These are phyloP conservation scores for Lentinula guzmanii DNA, from an alignment of 768 basidiomycete genomes.

Conservation along the genomic window DNA sequence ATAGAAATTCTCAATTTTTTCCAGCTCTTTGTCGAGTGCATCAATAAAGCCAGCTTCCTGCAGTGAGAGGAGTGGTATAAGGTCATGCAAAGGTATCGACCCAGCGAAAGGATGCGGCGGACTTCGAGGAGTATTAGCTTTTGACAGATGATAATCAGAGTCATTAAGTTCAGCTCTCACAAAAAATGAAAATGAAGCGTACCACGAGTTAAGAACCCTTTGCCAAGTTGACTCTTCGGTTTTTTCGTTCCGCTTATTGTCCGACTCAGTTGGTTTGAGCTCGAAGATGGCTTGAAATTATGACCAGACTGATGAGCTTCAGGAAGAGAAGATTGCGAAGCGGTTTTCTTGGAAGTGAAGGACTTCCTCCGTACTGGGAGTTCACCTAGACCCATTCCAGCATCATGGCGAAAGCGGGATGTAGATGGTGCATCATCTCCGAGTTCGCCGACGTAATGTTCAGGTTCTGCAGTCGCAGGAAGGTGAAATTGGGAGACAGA, in stretches of 20 bases:
- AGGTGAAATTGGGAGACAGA: constrained; percentile 14
- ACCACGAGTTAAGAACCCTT: constrained; percentile 1
- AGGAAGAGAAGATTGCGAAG: background rate
- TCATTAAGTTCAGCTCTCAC: background rate
- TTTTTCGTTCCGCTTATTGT: background rate
- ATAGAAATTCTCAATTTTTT: constrained; percentile 86
- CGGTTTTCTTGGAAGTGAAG: background rate
- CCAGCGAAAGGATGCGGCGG: constrained; percentile 21
- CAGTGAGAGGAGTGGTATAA: constrained; percentile 52
- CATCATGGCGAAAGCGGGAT: background rate
- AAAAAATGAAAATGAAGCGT: background rate
- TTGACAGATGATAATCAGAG: background rate
- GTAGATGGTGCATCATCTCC: background rate
- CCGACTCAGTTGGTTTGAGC: background rate
- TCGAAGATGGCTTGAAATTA: background rate
- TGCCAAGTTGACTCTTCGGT: background rate
- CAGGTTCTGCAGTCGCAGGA: background rate
- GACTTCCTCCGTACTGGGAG: background rate
- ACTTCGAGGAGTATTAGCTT: background rate
- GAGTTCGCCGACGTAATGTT: constrained; percentile 7
- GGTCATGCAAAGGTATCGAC: constrained; percentile 32
- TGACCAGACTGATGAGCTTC: background rate
- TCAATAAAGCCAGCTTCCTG: constrained; percentile 71
- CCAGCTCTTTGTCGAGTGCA: constrained; percentile 69
- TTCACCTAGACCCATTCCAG: constrained; percentile 3